A percentile compares a stretch with the other conserved stretches of the same genome.
Evolutionary conservation across 345 rosid genomes (phyloP).

Genomic region (Anacardium occidentale): DNA sequence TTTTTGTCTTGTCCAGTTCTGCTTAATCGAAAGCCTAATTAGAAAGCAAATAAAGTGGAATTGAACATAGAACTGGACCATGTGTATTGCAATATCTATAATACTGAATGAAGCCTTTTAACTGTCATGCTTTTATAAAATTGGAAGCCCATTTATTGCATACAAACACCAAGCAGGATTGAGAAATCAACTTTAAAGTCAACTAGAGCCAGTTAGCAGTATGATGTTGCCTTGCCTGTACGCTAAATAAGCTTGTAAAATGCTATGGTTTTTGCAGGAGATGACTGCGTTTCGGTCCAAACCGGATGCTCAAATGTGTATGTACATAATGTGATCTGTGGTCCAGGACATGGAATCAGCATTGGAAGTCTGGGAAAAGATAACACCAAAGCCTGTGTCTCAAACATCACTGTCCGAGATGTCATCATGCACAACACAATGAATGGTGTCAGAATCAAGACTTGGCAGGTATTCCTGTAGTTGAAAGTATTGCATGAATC

Average conservation of each 20-base stretch:
- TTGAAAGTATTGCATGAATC: too few relatives aligned
- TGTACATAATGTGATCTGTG: slow-evolving; percentile 80
- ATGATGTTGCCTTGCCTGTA: slow-evolving; percentile 1
- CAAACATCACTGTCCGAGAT: slow-evolving; percentile 82
- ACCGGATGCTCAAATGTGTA: slow-evolving; percentile 89
- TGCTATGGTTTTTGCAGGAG: slow-evolving; percentile 59
- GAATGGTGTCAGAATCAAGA: slow-evolving; percentile 94
- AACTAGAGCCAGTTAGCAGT: slow-evolving; percentile 4
- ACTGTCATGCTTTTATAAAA: not conserved
- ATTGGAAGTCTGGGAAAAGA: slow-evolving; percentile 89
- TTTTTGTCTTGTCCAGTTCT: slow-evolving; percentile 23
- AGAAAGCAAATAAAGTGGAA: slow-evolving; percentile 8
- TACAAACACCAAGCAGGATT: not conserved
- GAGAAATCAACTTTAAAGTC: not conserved
- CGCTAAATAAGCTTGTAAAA: slow-evolving; percentile 18
- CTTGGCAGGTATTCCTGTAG: slow-evolving; percentile 76
- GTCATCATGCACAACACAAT: slow-evolving; percentile 76
- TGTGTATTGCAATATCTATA: too few relatives aligned
- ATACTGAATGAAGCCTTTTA: not conserved
- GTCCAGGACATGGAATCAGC: slow-evolving; percentile 98
- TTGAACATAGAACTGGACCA: not conserved
- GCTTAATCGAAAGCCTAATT: slow-evolving; percentile 14
- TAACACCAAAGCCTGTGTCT: slow-evolving; percentile 82
- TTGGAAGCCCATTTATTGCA: not conserved
- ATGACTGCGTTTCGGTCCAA: slow-evolving; percentile 89